Evolutionary conservation across 768 basidiomycete species (phyloP).

Genomic region (Russula abietina): DNA sequence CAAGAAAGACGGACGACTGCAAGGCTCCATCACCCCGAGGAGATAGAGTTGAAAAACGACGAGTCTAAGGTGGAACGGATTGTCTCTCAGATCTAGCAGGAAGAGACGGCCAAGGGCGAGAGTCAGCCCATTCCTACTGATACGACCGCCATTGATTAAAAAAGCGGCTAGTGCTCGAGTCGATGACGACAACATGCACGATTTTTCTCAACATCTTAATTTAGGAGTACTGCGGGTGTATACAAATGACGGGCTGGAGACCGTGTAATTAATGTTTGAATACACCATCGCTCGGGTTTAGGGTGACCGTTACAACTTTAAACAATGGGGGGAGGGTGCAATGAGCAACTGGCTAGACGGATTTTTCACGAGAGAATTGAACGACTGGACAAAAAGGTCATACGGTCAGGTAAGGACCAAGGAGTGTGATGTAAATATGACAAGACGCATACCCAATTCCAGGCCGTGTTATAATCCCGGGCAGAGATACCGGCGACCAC

Average conservation of each 20-base stretch:
- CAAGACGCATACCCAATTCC: background rate
- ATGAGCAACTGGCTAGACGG: too few species aligned
- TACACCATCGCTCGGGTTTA: too few species aligned
- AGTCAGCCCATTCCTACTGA: constrained; percentile 21
- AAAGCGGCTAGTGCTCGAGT: background rate
- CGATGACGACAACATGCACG: background rate
- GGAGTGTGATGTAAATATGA: background rate
- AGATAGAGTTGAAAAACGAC: constrained; percentile 38
- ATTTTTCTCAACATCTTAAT: background rate
- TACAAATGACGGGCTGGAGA: too few species aligned
- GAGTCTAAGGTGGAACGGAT: constrained; percentile 44
- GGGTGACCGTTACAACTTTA: too few species aligned
- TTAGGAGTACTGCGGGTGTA: too few species aligned
- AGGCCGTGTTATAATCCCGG: background rate
- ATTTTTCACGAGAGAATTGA: background rate
- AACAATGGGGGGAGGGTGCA: too few species aligned
- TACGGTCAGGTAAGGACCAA: background rate
- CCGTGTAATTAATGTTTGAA: too few species aligned
- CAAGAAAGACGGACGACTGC: too few species aligned
- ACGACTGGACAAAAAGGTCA: background rate
- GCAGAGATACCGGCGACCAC: background rate
- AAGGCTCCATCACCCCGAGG: constrained; percentile 35
- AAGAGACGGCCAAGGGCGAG: background rate
- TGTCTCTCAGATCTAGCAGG: constrained; percentile 26
- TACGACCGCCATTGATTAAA: constrained; percentile 15